Evolutionary conservation across 352 stramenopile genomes (phyloP).

Genomic region (Phytophthora tubulina): DNA sequence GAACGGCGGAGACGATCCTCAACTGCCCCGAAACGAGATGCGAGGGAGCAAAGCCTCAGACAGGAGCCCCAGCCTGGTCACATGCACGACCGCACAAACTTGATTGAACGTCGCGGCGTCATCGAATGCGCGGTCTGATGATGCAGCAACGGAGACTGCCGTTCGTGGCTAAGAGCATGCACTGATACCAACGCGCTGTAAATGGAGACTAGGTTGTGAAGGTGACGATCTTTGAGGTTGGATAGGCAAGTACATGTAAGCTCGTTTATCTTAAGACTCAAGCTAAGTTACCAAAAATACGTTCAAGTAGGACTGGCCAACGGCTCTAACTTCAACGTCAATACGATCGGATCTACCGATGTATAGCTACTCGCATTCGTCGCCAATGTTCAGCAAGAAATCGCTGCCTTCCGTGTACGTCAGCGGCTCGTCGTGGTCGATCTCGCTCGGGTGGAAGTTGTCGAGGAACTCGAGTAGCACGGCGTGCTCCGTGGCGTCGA

Average conservation of each 20-base stretch:
- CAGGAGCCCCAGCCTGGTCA: background rate
- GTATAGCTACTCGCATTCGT: background rate
- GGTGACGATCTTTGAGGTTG: background rate
- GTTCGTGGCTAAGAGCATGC: background rate
- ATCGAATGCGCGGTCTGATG: conserved; percentile 3
- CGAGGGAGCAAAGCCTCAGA: background rate
- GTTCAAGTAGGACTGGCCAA: background rate
- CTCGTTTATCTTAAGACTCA: conserved; percentile 3
- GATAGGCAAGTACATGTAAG: background rate
- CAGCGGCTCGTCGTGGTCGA: conserved; percentile 30
- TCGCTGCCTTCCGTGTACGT: conserved; percentile 15
- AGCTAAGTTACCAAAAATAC: conserved; percentile 1
- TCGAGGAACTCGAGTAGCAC: conserved; percentile 36
- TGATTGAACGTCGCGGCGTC: conserved; percentile 23
- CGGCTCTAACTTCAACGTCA: conserved; percentile 20
- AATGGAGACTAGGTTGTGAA: background rate
- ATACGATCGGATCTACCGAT: background rate
- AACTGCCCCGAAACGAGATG: conserved; percentile 4
- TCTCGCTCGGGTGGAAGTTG: conserved; percentile 35
- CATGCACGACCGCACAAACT: conserved; percentile 30
- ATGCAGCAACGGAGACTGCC: background rate
- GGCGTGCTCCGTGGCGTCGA: conserved; percentile 25
- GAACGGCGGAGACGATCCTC: conserved; percentile 12
- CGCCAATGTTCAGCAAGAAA: conserved; percentile 11
- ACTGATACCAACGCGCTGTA: background rate